These are phyloP conservation scores for Naegleria lovaniensis DNA, from an alignment of 208 protist genomes.

Conservation along the genomic window DNA sequence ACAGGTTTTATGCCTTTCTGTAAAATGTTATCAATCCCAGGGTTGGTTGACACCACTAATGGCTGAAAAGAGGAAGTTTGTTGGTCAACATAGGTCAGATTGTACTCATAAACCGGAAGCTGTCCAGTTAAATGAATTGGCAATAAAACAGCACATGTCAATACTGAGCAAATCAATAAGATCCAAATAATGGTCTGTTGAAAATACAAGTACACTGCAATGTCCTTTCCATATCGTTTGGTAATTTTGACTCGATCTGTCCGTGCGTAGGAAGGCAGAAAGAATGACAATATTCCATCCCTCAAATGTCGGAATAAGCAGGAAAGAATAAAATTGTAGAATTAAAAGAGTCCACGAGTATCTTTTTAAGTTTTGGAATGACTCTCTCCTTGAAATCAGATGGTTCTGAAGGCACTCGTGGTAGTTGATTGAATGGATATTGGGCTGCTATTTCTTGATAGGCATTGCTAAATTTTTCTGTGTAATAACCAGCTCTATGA, in stretches of 20 bases:
- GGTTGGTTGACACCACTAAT: too few species aligned
- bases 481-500: not conserved
- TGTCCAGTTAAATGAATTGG: not conserved
- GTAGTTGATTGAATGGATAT: not conserved
- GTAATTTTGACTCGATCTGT: not conserved
- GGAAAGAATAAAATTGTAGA: not conserved
- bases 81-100: not conserved
- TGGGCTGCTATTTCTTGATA: not conserved
- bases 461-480: not conserved
- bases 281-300: not conserved
- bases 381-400: not conserved
- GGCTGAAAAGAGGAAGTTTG: not conserved
- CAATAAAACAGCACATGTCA: not conserved
- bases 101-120: not conserved
- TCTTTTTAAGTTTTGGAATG: not conserved
- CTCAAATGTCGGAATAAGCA: not conserved
- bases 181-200: not conserved
- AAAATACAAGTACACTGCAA: not conserved
- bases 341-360: not conserved
- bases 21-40: too few species aligned
- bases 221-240: not conserved
- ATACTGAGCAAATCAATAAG: not conserved
- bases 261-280: not conserved
- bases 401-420: not conserved
- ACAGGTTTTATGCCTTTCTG: not conserved